phyloP scores from a whole-genome alignment of 345 rosid species.

The Moringa oleifera region DNA sequence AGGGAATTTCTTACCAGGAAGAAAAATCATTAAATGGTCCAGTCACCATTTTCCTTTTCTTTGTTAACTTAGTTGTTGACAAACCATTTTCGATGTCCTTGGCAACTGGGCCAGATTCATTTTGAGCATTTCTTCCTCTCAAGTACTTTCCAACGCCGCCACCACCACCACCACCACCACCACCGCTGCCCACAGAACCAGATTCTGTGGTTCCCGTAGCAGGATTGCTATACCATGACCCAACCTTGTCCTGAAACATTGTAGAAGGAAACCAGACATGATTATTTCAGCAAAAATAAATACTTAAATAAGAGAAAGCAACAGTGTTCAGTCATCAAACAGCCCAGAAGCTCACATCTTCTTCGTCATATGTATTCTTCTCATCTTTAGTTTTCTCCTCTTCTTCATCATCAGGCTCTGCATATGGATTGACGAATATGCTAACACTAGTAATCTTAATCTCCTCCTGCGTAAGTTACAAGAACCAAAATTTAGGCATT shows the following conservation, averaged over 20 bases:
- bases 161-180: no score
- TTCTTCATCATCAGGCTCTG: constrained; percentile 75
- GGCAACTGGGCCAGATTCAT: constrained; percentile 24
- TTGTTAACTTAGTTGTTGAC: constrained; percentile 30
- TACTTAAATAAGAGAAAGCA: background rate
- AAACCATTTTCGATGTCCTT: constrained; percentile 23
- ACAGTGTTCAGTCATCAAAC: background rate
- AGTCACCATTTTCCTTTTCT: constrained; percentile 60
- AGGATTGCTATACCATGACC: constrained; percentile 94
- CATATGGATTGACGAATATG: constrained; percentile 81
- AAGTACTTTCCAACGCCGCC: constrained; percentile 80
- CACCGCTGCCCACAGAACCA: constrained; percentile 40
- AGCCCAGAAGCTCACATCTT: constrained; percentile 32
- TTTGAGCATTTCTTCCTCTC: constrained; percentile 46
- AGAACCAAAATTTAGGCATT: constrained; percentile 9
- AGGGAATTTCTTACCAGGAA: constrained; percentile 46
- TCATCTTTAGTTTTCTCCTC: constrained; percentile 63
- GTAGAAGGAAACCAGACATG: constrained; percentile 6
- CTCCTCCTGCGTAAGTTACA: constrained; percentile 58
- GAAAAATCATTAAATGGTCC: constrained; percentile 77
- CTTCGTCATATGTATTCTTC: constrained; percentile 42
- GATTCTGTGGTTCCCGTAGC: constrained; percentile 55
- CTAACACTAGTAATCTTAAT: constrained; percentile 70
- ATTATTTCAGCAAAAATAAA: background rate
- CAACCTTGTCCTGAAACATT: constrained; percentile 61